Base-by-base conservation (phyloP, 148 eudicot genomes). In the Limonium bicolor region DNA sequence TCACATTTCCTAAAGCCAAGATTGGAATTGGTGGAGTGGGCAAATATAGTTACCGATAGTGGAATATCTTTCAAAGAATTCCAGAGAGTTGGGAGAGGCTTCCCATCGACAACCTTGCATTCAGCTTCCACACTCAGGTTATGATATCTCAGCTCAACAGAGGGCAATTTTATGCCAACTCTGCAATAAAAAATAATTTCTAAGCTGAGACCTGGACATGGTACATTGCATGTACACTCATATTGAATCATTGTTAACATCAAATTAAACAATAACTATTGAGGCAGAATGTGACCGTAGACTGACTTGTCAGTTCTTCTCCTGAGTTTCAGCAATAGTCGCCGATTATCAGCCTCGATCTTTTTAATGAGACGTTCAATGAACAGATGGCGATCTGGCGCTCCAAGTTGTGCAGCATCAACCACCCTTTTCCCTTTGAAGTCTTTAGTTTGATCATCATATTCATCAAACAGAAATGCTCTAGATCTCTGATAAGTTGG, bases 21-120 rank as follows among this genome's bases (percentile, higher is more conserved):
- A 35, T 27, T 4, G 16, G 17, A 28, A 48, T 20, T 55, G 12
- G 33, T 32, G 5, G 6, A 59, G 4, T 16, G n/a, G 36, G 8
- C 10, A 11, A 11, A 7, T 27, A 30, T 8, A 51, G 86, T 69
- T 69, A 79, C 96, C n/a, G 54, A 64, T 24, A 71, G 6, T n/a
- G n/a, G n/a, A 53, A 73, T 43, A 70, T 73, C 68, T 56, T 73
- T 80, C 2, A 82, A 31, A 51, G 88, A 71, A 48, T 87, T 87
- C 94, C 94, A 87, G 3, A 87, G 77, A 24, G 96, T 76, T 0
- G 96, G 94, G 20, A 87, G 82, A 12, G 96, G 90, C 70, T 79
- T 87, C 12, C 96, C 96, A 46, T 69, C 59, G 33, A 82, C 77
- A 3, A 88, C 81, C 59, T 71, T 72, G 59, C 90, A 82, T 53